Base-by-base conservation (phyloP, 1,284 basidiomycete genomes). In the Cutaneotrichosporon mucoides region DNA sequence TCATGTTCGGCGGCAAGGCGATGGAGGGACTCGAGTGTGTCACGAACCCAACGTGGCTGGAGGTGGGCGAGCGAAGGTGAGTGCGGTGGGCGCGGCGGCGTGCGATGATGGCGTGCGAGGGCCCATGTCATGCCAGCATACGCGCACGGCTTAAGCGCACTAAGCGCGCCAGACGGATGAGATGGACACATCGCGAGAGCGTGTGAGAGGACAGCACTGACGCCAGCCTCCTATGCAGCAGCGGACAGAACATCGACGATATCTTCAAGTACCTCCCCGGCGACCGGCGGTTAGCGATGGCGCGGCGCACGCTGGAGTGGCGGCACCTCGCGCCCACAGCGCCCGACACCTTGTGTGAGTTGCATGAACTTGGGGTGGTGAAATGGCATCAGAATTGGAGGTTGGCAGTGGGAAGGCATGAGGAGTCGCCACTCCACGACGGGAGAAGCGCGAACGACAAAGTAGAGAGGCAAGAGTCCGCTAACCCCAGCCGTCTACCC, bases 241-340 rank as follows among this genome's bases (percentile, higher is more conserved):
- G 90, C 34, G 96, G 96, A 2, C 96, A 99, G 76, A 88, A 92
- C 3, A 72, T 99, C 35, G 88, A 97, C 74, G 96, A 99, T 72
- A 88, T 98, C 79, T 92, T 86, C 83, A 95, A 92, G 76, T 99
- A 99, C 78, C 62, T 79, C 34, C 76, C 77, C 3, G 65, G 67
- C 7, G 65, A 65, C 43, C 68, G 70, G n/a, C 82, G 88, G 24
- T 76, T 97, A 42, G 83, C 83, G 4, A 84, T 97, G 68, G 86
- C 91, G 3, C 82, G 85, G 64, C 82, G 87, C 51, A 94, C 92
- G 12, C 81, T 99, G 10, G 85, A 84, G 70, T 99, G 94, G 96
- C 83, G 92, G 62, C 96, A 99, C 78, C 85, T 97, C 68, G 95
- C 96, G 9, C 96, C 96, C 0, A 99, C 95, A 1, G 93, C 95